Conservation (phyloP, 2,329 filamentous ascomycete genomes). For the Fusarium staphyleae region DNA sequence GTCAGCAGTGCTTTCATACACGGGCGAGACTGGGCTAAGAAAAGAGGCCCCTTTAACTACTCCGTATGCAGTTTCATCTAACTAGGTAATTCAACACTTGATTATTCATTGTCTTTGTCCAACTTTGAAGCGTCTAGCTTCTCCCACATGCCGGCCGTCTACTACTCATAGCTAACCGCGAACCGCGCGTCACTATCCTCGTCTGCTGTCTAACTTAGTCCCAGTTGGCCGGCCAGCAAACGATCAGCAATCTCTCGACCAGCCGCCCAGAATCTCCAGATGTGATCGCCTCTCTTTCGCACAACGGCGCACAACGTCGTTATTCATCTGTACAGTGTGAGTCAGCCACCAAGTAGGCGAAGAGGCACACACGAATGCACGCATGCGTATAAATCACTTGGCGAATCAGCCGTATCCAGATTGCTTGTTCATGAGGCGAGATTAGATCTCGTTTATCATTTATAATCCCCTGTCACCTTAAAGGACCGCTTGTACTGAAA, state of each 20-base stretch:
- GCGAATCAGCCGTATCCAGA: conserved; percentile 2
- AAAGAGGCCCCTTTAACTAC: background rate
- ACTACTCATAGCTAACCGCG: too few relatives aligned
- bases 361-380: too few relatives aligned
- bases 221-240: background rate
- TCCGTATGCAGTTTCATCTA: too few relatives aligned
- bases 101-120: too few relatives aligned
- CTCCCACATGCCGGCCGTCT: too few relatives aligned
- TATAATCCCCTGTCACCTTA: background rate
- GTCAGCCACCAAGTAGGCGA: too few relatives aligned
- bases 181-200: background rate
- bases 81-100: too few relatives aligned
- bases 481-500: background rate
- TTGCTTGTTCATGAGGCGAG: conserved; percentile 13
- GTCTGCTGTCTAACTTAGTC: background rate
- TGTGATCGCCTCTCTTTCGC: too few relatives aligned
- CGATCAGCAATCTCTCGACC: background rate
- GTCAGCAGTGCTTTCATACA: conserved; percentile 39
- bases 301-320: too few relatives aligned
- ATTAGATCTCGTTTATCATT: conserved; percentile 24
- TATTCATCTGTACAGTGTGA: too few relatives aligned
- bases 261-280: too few relatives aligned
- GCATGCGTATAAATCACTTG: background rate
- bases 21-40: conserved; percentile 22
- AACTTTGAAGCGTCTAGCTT: too few relatives aligned